phyloP scores from a whole-genome alignment of 257 asterid genomes.

The Salvia splendens region DNA sequence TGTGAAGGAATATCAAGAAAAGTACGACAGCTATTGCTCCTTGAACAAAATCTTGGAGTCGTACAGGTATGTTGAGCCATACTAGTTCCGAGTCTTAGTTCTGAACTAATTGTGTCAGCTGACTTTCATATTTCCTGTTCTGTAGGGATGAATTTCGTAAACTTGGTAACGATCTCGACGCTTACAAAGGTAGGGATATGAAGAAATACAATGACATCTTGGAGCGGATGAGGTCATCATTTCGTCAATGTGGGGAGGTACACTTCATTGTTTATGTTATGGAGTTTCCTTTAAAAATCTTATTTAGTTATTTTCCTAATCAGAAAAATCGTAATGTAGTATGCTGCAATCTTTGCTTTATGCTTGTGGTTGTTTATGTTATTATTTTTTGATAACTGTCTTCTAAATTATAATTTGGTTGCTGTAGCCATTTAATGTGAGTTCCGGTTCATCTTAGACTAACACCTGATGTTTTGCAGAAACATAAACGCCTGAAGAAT shows the following conservation, averaged over 20 bases:
- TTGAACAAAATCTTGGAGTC: conserved; percentile 68
- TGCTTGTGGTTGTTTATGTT: not conserved
- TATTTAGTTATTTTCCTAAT: conserved; percentile 11
- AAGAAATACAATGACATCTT: conserved; percentile 55
- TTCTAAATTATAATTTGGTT: not conserved
- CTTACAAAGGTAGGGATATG: conserved; percentile 61
- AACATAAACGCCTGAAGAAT: conserved; percentile 70
- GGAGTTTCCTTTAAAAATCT: conserved; percentile 20
- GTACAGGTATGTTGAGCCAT: conserved; percentile 59
- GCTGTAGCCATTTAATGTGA: conserved; percentile 10
- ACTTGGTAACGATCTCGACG: conserved; percentile 70
- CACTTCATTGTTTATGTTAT: conserved; percentile 23
- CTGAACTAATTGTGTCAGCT: conserved; percentile 31
- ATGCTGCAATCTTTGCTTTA: not conserved
- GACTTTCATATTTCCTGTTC: conserved; percentile 29
- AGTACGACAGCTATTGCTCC: conserved; percentile 67
- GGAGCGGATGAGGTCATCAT: conserved; percentile 69
- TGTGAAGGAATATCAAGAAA: conserved; percentile 87
- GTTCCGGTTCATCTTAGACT: conserved; percentile 26
- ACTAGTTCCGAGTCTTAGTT: conserved; percentile 26
- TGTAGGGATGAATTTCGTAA: conserved; percentile 70
- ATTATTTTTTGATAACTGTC: not conserved
- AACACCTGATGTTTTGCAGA: conserved; percentile 54
- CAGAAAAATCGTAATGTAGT: not conserved
- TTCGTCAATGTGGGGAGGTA: conserved; percentile 80